Base-by-base conservation (phyloP, 306 rosid species). In the Rosa rugosa region DNA sequence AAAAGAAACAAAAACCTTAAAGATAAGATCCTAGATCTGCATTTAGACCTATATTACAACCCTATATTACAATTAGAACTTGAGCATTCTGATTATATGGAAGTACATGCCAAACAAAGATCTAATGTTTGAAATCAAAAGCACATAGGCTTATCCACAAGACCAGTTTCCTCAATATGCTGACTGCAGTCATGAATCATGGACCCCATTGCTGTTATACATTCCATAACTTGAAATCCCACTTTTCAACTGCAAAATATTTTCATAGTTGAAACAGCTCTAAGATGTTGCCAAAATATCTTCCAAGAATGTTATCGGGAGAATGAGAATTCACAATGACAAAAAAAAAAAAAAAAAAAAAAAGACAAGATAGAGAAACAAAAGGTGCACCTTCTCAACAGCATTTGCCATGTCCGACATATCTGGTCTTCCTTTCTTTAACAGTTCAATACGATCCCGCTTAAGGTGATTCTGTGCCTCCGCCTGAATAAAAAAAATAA, bases 401-500 rank as follows among this genome's bases (percentile, higher is more conserved):
- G 75, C 76, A 57, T 91, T 81, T 50, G 83, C 12, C 77, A 79
- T 23, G 85, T 42, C 40, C 0, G 81, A 79, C 42, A 67, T 54
- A 47, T 84, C 87, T 60, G 81, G 76, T 73, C 69, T 80, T 80
- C 74, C 88, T 82, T 85, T 82, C 84, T 64, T 93, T 40, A 91
- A 85, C 56, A 27, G 67, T 78, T 89, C 86, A 49, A 90, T 69
- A 41, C 77, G 88, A 27, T 77, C 79, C 27, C 83, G 86, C 56
- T 66, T 56, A 77, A 47, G 72, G 56, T 68, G 83, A 80, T 89
- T 93, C 76, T 79, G 86, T 72, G 88, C 87, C 84, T 88, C 89
- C n/a, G 83, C 96, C 97, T 93, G 73, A 25, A 49, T 64, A 40
- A 40, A n/a, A 13, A 11, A 22, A 45, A 22, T 12, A 14, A 7